Evolutionary conservation across 805 yeast genomes (phyloP), one percentile per base, ranked within the genome.

Genomic region (Pichia pseudocactophila): DNA sequence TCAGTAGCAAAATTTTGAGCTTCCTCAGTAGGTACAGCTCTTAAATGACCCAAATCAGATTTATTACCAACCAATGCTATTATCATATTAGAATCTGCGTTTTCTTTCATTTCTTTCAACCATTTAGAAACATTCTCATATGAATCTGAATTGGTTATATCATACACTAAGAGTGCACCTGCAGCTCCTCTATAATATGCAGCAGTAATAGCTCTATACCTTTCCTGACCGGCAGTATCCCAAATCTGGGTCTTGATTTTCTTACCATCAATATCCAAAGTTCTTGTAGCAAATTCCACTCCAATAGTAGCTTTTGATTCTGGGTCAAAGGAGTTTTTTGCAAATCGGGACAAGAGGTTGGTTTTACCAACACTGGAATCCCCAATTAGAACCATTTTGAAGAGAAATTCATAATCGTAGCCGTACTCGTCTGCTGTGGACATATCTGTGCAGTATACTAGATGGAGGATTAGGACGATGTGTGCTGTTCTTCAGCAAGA

Each of bases 191-290:
- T 76, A 64, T 90, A 90, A 68, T 90, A 90, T 6, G 97, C 97
- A 44, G 92, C 80, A 27, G 98, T 92, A 63, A 90, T 90, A 36
- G 98, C 97, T 56, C 98, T 78, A 70, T 92, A 90, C 63, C 98
- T 79, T 65, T 90, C 98, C 69, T 90, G 98, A 48, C 98, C 98
- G 2, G 98, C 98, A 30, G 98, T 90, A 65, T 90, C 98, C 98
- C 98, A 90, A 53, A 88, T 82, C 65, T 87, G 95, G 4, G 94
- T 90, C 62, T 85, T 86, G 53, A 85, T 82, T 59, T 86, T 68
- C 57, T 82, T 83, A 34, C 87, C 88, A 51, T 83, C 90, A 48
- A 84, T 80, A 55, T 83, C 90, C 43, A 92, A 79, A 3, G 97
- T 89, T 62, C 97, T 76, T 18, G 97, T 92, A 35, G 97, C 97